Evolutionary conservation across 2,329 filamentous ascomycete genomes (phyloP).

Genomic region (Tolypocladium album): DNA sequence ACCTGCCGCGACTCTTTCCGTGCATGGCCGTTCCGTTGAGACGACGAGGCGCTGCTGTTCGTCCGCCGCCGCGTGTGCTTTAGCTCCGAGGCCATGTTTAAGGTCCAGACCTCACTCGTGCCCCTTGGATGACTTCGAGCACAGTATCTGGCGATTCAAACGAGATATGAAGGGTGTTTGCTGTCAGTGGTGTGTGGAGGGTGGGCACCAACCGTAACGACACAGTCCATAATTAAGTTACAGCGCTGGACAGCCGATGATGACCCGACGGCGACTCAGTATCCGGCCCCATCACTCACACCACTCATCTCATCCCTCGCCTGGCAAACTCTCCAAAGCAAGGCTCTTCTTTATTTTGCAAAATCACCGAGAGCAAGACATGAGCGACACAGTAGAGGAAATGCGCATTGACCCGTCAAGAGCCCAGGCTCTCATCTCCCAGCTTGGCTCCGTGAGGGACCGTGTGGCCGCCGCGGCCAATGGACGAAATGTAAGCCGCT

Average conservation of each 20-base stretch:
- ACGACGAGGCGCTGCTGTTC: conserved; percentile 30
- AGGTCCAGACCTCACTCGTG: background rate
- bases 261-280: conserved; percentile 14
- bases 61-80: conserved; percentile 31
- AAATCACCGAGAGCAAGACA: conserved; percentile 13
- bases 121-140: no score
- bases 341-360: background rate
- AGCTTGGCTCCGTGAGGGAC: conserved; percentile 49
- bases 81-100: conserved; percentile 18
- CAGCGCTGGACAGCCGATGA: conserved; percentile 17
- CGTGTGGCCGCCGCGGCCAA: conserved; percentile 43
- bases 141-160: background rate
- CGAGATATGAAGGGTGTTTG: background rate
- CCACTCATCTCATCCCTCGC: background rate
- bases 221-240: background rate
- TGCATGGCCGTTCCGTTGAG: conserved; percentile 29
- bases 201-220: background rate
- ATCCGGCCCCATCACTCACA: background rate
- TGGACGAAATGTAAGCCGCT: conserved; percentile 39
- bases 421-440: conserved; percentile 50
- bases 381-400: conserved; percentile 31
- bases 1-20: conserved; percentile 25
- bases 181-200: background rate
- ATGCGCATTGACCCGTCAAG: conserved; percentile 55
- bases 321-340: background rate